These are phyloP conservation scores for Trichomonas vaginalis DNA, from an alignment of 208 protist genomes.

Conservation along the genomic window DNA sequence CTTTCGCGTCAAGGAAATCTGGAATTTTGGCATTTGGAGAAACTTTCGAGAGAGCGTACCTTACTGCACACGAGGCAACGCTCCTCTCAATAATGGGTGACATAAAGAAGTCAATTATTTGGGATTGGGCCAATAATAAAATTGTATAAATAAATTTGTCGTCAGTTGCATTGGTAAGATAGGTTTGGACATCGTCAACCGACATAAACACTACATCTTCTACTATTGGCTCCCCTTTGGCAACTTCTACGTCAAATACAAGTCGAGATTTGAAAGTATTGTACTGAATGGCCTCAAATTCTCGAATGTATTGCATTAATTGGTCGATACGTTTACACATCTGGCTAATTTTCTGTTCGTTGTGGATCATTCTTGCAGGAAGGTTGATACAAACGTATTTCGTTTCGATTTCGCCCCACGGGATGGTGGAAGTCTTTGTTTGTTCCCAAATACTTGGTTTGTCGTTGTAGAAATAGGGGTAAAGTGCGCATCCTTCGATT, in stretches of 20 bases:
- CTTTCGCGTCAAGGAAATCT: background rate
- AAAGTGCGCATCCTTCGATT: too few relatives aligned
- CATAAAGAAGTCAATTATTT: background rate
- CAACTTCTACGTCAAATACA: background rate
- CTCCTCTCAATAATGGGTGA: background rate
- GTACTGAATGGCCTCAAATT: background rate
- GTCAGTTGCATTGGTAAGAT: background rate
- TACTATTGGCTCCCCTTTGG: background rate
- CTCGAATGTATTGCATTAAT: background rate
- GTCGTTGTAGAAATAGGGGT: background rate
- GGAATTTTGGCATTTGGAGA: background rate
- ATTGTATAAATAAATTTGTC: background rate
- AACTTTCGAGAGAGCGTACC: background rate
- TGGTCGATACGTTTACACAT: background rate
- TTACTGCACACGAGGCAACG: background rate
- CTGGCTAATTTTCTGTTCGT: background rate
- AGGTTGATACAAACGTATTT: background rate
- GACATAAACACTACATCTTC: background rate
- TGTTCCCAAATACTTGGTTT: background rate
- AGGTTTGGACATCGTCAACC: background rate
- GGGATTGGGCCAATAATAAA: background rate
- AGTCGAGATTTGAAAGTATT: background rate
- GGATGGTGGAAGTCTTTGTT: background rate
- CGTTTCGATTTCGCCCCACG: background rate
- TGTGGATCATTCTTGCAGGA: background rate